Percentiles rank a stretch among this genome's conserved stretches.
Evolutionary conservation across 257 asterid genomes (phyloP).

Genomic region (Ballota nigra): DNA sequence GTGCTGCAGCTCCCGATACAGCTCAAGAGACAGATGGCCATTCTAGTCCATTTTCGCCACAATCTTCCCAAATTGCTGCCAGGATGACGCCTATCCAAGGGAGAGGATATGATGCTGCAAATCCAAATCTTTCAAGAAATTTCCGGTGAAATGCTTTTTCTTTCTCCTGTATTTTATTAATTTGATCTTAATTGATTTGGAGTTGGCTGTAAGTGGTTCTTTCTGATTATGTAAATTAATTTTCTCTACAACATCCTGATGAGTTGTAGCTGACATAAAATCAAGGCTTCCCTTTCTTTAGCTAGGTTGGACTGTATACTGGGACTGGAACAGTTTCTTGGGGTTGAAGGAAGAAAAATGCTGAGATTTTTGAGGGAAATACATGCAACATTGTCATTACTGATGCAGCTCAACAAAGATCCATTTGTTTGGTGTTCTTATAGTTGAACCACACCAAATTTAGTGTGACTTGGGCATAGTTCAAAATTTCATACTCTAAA

Average conservation of each 20-base stretch:
- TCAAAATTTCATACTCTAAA: background rate
- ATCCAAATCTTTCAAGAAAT: conserved; percentile 60
- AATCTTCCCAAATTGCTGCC: conserved; percentile 48
- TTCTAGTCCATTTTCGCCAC: conserved; percentile 44
- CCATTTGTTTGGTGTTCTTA: background rate
- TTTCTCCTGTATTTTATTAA: conserved; percentile 10
- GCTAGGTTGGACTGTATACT: conserved; percentile 3
- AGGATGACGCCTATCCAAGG: conserved; percentile 47
- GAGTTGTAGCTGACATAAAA: conserved; percentile 12
- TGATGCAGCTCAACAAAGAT: background rate
- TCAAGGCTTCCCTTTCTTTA: background rate
- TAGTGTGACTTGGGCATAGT: background rate
- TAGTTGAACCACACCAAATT: background rate
- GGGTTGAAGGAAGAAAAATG: background rate
- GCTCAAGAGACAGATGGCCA: conserved; percentile 55
- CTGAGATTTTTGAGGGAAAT: conserved; percentile 5
- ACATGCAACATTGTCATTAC: background rate
- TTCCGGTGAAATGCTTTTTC: conserved; percentile 58
- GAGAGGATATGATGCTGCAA: conserved; percentile 65
- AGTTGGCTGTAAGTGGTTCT: background rate
- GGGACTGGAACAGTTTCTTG: background rate
- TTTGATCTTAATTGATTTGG: background rate
- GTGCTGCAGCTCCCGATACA: conserved; percentile 75
- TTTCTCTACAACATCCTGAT: conserved; percentile 5
- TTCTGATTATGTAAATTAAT: conserved; percentile 8